Evolutionary conservation across 768 basidiomycete genomes (phyloP).

Genomic region (Macrocybe gigantea): DNA sequence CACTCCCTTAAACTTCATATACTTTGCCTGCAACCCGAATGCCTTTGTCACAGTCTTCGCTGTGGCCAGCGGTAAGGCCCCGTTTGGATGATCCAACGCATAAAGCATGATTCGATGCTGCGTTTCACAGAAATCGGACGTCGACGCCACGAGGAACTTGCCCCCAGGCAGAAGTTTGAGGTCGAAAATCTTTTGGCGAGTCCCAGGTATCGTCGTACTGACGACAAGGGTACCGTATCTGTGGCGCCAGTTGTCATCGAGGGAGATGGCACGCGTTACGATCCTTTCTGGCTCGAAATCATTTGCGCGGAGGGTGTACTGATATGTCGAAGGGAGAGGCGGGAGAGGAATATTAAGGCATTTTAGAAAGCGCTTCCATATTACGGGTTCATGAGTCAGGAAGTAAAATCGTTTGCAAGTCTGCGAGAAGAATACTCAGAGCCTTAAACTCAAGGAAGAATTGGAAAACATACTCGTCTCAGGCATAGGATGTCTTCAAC

Average conservation of each 20-base stretch:
- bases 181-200: constrained; percentile 36
- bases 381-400: constrained; percentile 59
- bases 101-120: constrained; percentile 50
- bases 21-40: constrained; percentile 55
- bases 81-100: constrained; percentile 48
- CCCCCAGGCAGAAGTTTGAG: constrained; percentile 63
- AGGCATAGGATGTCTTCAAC: constrained; percentile 44
- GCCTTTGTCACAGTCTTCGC: constrained; percentile 44
- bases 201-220: constrained; percentile 14
- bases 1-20: constrained; percentile 38
- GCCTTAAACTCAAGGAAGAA: not conserved
- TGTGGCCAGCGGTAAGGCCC: constrained; percentile 41
- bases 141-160: constrained; percentile 60
- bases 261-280: constrained; percentile 52
- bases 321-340: constrained; percentile 53
- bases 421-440: constrained; percentile 23
- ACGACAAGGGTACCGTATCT: constrained; percentile 27
- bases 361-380: constrained; percentile 62
- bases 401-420: constrained; percentile 54
- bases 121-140: constrained; percentile 34
- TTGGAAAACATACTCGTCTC: constrained; percentile 29
- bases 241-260: constrained; percentile 55
- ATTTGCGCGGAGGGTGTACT: constrained; percentile 30
- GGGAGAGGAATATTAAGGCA: constrained; percentile 52
- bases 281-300: constrained; percentile 50